Evolutionary conservation across 768 basidiomycete genomes (phyloP).

Genomic region (Crucibulum laeve): DNA sequence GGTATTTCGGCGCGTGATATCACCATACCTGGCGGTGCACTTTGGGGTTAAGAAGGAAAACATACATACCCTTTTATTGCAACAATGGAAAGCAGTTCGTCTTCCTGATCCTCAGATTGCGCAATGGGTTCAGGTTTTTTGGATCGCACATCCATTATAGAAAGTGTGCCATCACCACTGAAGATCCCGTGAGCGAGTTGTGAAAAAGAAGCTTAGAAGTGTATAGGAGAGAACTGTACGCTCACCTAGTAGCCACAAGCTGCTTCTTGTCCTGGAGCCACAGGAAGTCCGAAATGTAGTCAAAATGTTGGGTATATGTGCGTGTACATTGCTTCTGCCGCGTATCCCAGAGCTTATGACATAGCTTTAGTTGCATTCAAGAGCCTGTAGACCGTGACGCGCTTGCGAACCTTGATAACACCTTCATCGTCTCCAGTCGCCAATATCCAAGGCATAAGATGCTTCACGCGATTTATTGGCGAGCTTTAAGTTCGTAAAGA

Average conservation of each 20-base stretch:
- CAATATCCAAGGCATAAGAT: constrained; percentile 64
- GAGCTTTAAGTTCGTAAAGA: constrained; percentile 45
- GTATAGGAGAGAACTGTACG: neutral
- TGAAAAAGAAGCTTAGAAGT: neutral
- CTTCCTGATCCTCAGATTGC: constrained; percentile 94
- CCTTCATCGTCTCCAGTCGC: constrained; percentile 94
- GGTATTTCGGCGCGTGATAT: neutral
- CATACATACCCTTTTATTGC: constrained; percentile 71
- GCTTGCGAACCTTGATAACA: constrained; percentile 69
- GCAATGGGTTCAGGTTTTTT: constrained; percentile 74
- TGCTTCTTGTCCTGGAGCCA: constrained; percentile 84
- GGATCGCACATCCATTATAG: constrained; percentile 86
- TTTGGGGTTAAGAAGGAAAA: constrained; percentile 6
- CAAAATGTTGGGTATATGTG: constrained; percentile 82
- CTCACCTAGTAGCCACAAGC: constrained; percentile 83
- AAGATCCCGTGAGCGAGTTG: neutral
- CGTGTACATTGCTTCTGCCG: constrained; percentile 60
- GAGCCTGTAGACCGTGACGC: neutral
- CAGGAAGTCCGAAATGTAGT: constrained; percentile 91
- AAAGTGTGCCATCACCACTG: constrained; percentile 91
- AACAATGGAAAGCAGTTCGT: constrained; percentile 84
- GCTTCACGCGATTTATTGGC: constrained; percentile 83
- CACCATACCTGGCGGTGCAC: neutral
- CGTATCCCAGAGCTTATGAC: constrained; percentile 82
- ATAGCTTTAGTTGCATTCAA: constrained; percentile 1